A percentile compares a stretch with the other conserved stretches of the same genome.
Evolutionary conservation across 371 early-diverging fungal genomes (phyloP).

Genomic region (Haplosporangium sp.): DNA sequence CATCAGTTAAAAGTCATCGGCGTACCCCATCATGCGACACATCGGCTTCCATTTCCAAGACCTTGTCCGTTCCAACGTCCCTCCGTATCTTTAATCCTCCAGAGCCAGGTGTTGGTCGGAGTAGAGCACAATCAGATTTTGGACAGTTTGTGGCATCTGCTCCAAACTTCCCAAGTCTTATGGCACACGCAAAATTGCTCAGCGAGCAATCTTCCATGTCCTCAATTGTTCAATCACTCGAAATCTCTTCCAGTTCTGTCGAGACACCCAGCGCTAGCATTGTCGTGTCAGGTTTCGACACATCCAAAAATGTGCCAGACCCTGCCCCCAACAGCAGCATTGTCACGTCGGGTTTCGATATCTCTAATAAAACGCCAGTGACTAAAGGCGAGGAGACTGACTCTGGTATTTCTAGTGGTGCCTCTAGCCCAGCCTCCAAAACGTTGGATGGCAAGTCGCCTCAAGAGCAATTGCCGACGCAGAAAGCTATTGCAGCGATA

Average conservation of each 20-base stretch:
- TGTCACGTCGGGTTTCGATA: background rate
- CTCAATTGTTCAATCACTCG: background rate
- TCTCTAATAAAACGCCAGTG: background rate
- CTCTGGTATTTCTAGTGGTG: conserved; percentile 3
- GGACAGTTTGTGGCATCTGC: background rate
- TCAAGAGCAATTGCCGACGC: background rate
- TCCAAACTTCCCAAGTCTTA: background rate
- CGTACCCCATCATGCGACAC: conserved; percentile 46
- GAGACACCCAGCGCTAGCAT: background rate
- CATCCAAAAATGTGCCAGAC: background rate
- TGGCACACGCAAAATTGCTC: background rate
- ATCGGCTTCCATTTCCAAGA: background rate
- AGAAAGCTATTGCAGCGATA: background rate
- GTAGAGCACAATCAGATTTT: background rate
- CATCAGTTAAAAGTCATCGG: conserved; percentile 42
- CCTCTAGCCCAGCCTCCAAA: background rate
- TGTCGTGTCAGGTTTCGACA: background rate
- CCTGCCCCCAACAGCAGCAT: background rate
- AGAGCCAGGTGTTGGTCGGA: background rate
- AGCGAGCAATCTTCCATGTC: background rate
- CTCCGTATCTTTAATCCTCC: background rate
- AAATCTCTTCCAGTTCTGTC: background rate
- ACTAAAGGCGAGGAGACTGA: conserved; percentile 1
- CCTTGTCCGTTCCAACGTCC: conserved; percentile 2
- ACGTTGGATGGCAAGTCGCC: background rate